A percentile compares a stretch with the other conserved stretches of the same genome.
Conservation (phyloP, 2,329 filamentous ascomycete species). For the Pochonia chlamydosporia region DNA sequence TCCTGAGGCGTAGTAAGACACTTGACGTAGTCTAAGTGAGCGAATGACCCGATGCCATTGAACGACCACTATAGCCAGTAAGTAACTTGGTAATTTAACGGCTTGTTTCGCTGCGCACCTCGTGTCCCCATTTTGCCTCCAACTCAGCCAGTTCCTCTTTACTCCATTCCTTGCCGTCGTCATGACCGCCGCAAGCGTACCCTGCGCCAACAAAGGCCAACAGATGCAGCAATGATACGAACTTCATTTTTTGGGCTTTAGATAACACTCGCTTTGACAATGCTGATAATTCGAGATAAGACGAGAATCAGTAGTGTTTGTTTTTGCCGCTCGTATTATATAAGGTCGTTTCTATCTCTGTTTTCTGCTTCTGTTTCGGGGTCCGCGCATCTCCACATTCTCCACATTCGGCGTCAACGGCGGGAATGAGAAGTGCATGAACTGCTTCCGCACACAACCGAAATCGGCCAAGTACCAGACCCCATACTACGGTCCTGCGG, state of each 20-base stretch:
- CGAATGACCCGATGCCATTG: slow-evolving; percentile 69
- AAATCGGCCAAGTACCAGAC: neutral
- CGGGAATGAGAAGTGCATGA: neutral
- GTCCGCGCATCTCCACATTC: neutral
- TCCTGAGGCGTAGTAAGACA: slow-evolving; percentile 62
- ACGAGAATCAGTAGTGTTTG: too few relatives aligned
- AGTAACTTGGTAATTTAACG: too few relatives aligned
- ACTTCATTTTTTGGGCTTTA: slow-evolving; percentile 2
- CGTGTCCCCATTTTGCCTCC: slow-evolving; percentile 51
- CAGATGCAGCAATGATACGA: neutral
- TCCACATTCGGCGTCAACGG: neutral
- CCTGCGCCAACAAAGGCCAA: neutral
- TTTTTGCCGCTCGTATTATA: too few relatives aligned
- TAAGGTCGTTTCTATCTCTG: too few relatives aligned
- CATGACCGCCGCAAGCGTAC: neutral
- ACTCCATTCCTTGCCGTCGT: slow-evolving; percentile 38
- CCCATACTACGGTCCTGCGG: too few relatives aligned
- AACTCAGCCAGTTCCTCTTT: slow-evolving; percentile 46
- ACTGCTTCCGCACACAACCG: neutral
- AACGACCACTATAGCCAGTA: slow-evolving; percentile 40
- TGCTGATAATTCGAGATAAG: neutral
- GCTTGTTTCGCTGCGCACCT: slow-evolving; percentile 34
- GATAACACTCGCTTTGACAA: too few relatives aligned
- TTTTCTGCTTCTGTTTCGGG: neutral
- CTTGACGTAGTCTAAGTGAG: slow-evolving; percentile 62